phyloP scores from a whole-genome alignment of 495 filamentous ascomycete genomes.

The Apiosordaria backusii region DNA sequence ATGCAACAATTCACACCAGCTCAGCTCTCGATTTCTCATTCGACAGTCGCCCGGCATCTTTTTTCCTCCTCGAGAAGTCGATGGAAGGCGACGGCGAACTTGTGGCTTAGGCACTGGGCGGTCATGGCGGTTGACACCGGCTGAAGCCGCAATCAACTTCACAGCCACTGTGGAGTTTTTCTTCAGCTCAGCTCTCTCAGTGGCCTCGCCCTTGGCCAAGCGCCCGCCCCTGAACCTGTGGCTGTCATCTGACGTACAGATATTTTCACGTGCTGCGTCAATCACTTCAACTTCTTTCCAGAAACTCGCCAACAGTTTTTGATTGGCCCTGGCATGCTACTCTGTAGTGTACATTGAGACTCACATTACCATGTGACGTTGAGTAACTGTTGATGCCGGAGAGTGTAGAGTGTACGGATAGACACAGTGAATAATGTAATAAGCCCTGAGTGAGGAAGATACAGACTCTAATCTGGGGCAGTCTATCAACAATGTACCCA shows the following conservation, averaged over 20 bases:
- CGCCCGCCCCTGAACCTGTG: not conserved
- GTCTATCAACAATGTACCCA: no score
- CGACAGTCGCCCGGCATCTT: not conserved
- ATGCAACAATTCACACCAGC: not conserved
- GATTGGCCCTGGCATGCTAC: not conserved
- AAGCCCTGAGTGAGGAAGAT: no score
- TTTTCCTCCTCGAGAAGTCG: not conserved
- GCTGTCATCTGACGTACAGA: slow-evolving; percentile 1
- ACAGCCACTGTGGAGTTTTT: not conserved
- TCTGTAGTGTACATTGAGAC: not conserved
- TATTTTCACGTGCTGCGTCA: not conserved
- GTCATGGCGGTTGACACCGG: not conserved
- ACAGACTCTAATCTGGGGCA: no score
- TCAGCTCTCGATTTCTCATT: not conserved
- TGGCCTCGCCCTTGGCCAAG: not conserved
- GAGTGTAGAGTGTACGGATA: no score
- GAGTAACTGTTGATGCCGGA: not conserved
- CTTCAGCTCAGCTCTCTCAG: not conserved
- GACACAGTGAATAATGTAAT: no score
- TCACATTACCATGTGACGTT: not conserved
- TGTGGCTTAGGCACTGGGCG: slow-evolving; percentile 1
- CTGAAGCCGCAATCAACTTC: not conserved
- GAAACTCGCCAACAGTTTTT: not conserved
- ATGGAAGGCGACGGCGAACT: not conserved
- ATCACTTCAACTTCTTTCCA: not conserved